Evolutionary conservation across 2,329 filamentous ascomycete genomes (phyloP), one percentile per base, ranked within the genome.

Genomic region (Exophiala oligosperma): DNA sequence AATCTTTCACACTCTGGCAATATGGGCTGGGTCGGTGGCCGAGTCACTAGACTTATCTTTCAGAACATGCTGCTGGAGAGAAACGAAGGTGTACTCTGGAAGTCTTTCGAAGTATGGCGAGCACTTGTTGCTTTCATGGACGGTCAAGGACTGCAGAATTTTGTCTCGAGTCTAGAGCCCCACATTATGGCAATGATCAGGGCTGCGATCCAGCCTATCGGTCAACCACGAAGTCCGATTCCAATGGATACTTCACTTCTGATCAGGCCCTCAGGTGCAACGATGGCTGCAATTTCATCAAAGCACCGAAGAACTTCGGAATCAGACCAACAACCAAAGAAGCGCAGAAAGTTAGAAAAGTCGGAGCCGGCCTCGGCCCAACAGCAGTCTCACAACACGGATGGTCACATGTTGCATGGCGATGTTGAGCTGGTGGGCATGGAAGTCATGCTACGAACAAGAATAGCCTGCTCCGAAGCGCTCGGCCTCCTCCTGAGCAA

Each of bases 331-430:
- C 66, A 73, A 59, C 64, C 76, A n/a, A 72, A 80, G 57, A 79
- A 81, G 59, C 73, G 92, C 35, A 86, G 92, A 60, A 95, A 92
- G 73, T 90, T 90, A 0, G 86, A 90, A n/a, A 96, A 95, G 77
- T 81, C 81, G 56, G 90, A 94, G 54, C 88, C 92, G 28, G 75
- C 82, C 7, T 76, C 92, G 26, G 75, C 82, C 7, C 76, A 83
- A 1, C 76, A 82, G 3, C 83, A 89, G n/a, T 84, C 89, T 1
- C 94, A 99, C 73, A 96, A 99, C 72, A 91, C 99, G 17, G 94
- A 99, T 72, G 94, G 92, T 8, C 92, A 96, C 66, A 97, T 99
- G 88, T 92, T 99, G 79, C 90, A 93, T 71, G 94, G 95, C 52
- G 95, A 99, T 68, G 88, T 97, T 48, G 95, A 99, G 70, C 81